phyloP scores from a whole-genome alignment of 768 basidiomycete species.

The Lentinus brumalis region DNA sequence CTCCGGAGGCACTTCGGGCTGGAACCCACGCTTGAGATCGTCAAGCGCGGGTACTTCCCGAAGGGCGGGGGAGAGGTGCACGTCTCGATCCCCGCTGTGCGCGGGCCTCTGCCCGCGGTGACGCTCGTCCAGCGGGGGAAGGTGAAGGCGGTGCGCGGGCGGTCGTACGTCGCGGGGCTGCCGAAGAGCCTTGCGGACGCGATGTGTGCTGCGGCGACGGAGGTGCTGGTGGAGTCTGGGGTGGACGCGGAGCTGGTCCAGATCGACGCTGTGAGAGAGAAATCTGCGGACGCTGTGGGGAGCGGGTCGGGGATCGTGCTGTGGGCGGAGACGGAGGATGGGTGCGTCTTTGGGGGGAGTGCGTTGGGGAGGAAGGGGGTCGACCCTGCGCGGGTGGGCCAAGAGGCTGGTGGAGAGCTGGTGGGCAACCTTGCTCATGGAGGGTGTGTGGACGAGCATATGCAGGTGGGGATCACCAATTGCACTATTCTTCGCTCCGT shows the following conservation, averaged over 20 bases:
- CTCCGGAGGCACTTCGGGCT: constrained; percentile 55
- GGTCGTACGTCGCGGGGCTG: constrained; percentile 69
- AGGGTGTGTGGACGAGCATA: constrained; percentile 71
- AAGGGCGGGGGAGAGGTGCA: constrained; percentile 69
- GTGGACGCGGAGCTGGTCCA: constrained; percentile 28
- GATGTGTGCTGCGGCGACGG: constrained; percentile 57
- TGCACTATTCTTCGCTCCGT: not conserved
- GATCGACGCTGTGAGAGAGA: constrained; percentile 32
- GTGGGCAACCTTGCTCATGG: constrained; percentile 58
- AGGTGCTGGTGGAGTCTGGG: constrained; percentile 44
- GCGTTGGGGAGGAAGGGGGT: constrained; percentile 59
- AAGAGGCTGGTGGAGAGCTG: constrained; percentile 62
- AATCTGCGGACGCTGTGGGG: constrained; percentile 40
- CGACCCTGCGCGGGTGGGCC: constrained; percentile 51
- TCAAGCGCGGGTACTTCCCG: constrained; percentile 70
- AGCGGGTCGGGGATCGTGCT: constrained; percentile 72
- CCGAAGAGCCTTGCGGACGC: constrained; percentile 53
- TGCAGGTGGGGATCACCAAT: constrained; percentile 46
- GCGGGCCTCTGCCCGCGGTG: constrained; percentile 45
- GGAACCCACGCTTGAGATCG: constrained; percentile 46
- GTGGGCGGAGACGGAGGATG: constrained; percentile 72
- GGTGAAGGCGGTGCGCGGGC: constrained; percentile 53
- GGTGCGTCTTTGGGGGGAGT: constrained; percentile 70
- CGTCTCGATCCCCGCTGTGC: constrained; percentile 39
- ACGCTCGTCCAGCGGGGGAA: constrained; percentile 58